Evolutionary conservation across 257 asterid species (phyloP).

Genomic region (Ilex asprella): DNA sequence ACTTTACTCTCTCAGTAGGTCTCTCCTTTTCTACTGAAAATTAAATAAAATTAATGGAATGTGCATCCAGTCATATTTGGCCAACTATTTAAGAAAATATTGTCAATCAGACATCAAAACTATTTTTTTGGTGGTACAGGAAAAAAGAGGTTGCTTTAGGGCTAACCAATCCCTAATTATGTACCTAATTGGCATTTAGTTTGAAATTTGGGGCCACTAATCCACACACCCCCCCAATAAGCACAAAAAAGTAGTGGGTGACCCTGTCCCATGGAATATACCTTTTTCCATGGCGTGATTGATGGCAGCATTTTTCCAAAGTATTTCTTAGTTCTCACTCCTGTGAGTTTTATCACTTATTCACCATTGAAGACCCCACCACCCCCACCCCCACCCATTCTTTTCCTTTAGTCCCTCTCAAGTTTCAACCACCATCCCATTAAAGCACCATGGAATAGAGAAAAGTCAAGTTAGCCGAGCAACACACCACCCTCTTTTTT

Average conservation of each 20-base stretch:
- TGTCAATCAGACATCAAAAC: too few relatives aligned
- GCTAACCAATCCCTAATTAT: too few relatives aligned
- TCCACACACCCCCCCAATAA: too few relatives aligned
- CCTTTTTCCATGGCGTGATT: slow-evolving; percentile 26
- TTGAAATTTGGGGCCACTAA: too few relatives aligned
- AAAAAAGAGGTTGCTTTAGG: too few relatives aligned
- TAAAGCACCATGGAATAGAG: slow-evolving; percentile 1
- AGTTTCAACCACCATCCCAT: slow-evolving; percentile 19
- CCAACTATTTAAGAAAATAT: too few relatives aligned
- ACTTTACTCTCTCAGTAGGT: too few relatives aligned
- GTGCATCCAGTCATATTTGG: too few relatives aligned
- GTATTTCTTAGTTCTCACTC: slow-evolving; percentile 30
- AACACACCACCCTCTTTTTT: neutral
- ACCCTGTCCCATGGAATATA: neutral
- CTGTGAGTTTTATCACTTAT: neutral
- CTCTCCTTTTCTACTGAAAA: too few relatives aligned
- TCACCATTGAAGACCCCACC: slow-evolving; percentile 18
- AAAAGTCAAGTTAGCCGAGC: slow-evolving; percentile 3
- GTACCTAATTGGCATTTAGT: too few relatives aligned
- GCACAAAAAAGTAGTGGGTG: neutral
- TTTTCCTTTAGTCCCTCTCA: slow-evolving; percentile 18
- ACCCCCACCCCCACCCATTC: neutral
- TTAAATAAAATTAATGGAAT: too few relatives aligned
- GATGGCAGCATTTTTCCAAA: slow-evolving; percentile 16
- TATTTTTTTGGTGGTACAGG: too few relatives aligned